A percentile compares a stretch with the other conserved stretches of the same genome.
Conservation (phyloP, 1,284 basidiomycete species). For the Moniliella sp. region DNA sequence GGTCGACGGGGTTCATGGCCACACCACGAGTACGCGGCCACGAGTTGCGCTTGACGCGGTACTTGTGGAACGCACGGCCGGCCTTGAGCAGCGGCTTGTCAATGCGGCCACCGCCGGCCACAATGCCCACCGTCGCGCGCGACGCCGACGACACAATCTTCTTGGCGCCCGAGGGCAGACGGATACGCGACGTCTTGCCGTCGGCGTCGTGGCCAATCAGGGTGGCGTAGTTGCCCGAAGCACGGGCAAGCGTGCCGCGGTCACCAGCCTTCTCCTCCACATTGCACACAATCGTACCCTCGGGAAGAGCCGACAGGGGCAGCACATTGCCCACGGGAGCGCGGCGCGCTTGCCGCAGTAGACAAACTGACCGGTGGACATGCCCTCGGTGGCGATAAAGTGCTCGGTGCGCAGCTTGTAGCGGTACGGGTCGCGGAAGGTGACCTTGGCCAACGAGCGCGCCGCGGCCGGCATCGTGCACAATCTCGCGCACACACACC, state of each 20-base stretch:
- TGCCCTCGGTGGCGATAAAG: conserved; percentile 91
- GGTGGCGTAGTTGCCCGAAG: conserved; percentile 96
- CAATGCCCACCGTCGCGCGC: conserved; percentile 82
- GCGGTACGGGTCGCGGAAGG: conserved; percentile 98
- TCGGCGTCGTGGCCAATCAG: conserved; percentile 88
- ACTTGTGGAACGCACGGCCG: conserved; percentile 33
- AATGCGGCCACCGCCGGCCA: conserved; percentile 93
- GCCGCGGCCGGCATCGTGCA: conserved; percentile 97
- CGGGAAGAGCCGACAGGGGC: conserved; percentile 73
- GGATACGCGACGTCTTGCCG: conserved; percentile 76
- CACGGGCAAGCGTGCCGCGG: conserved; percentile 85
- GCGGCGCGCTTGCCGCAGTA: conserved; percentile 97
- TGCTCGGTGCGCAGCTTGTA: conserved; percentile 96
- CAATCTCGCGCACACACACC: conserved; percentile 98
- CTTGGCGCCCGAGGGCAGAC: conserved; percentile 81
- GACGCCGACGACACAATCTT: conserved; percentile 71
- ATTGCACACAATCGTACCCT: conserved; percentile 98
- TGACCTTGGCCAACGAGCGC: conserved; percentile 90
- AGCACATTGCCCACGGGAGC: conserved; percentile 88
- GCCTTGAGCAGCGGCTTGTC: conserved; percentile 33
- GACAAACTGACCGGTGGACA: conserved; percentile 83
- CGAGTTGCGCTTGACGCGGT: conserved; percentile 33
- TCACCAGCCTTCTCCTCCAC: conserved; percentile 95
- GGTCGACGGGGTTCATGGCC: conserved; percentile 33
- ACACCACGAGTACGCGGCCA: conserved; percentile 35